Conservation (phyloP, 768 basidiomycete species). For the Flagelloscypha sp. region DNA sequence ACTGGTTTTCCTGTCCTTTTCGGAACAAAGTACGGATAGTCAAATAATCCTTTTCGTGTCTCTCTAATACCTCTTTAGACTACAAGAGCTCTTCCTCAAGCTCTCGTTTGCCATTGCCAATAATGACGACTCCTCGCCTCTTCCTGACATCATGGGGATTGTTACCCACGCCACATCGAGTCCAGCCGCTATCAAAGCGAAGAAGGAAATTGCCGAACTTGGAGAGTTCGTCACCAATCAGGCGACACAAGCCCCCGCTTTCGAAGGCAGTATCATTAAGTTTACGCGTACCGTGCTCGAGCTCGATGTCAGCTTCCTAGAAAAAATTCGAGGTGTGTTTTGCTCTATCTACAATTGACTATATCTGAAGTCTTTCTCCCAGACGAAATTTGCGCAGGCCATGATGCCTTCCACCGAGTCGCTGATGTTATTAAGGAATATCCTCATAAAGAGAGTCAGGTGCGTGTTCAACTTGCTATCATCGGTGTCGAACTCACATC, state of each 20-base stretch:
- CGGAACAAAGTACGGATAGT: background rate
- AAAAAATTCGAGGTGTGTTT: conserved; percentile 3
- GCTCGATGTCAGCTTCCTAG: conserved; percentile 2
- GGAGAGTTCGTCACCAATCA: conserved; percentile 1
- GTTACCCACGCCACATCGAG: conserved; percentile 1
- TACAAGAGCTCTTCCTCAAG: conserved; percentile 2
- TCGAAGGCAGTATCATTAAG: conserved; percentile 1
- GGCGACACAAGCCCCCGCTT: background rate
- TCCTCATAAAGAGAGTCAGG: conserved; percentile 3
- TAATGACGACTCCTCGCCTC: background rate
- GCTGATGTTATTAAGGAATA: conserved; percentile 1
- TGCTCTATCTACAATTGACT: no score
- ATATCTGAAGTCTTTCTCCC: no score
- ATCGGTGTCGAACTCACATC: no score
- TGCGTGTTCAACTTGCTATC: background rate
- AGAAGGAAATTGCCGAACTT: conserved; percentile 2
- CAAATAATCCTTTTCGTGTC: background rate
- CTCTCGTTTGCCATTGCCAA: conserved; percentile 3
- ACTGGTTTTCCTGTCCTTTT: conserved; percentile 2
- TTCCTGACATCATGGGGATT: conserved; percentile 1
- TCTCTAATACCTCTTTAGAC: background rate
- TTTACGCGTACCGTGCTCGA: conserved; percentile 1
- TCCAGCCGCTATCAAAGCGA: conserved; percentile 1
- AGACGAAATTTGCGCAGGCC: conserved; percentile 1
- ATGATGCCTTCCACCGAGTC: conserved; percentile 1